Evolutionary conservation across 441 rosid species (phyloP).

Genomic region (Biscutella auriculata): DNA sequence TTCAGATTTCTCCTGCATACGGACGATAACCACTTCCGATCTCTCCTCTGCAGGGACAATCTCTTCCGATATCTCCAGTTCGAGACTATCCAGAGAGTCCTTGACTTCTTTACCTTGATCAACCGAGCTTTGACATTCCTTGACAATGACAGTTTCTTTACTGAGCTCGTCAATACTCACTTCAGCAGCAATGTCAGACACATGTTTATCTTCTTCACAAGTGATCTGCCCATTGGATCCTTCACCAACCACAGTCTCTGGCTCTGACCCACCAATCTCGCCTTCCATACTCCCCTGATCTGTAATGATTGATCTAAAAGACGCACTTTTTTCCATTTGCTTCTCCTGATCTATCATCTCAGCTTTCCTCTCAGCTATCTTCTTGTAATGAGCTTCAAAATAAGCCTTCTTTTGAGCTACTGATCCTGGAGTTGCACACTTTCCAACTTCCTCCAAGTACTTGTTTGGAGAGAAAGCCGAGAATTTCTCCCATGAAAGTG

Average conservation of each 20-base stretch:
- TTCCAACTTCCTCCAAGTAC: slow-evolving; percentile 92
- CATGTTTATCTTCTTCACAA: slow-evolving; percentile 33
- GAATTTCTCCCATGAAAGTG: slow-evolving; percentile 94
- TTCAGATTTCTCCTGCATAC: slow-evolving; percentile 1
- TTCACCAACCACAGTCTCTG: not conserved
- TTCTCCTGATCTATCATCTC: slow-evolving; percentile 64
- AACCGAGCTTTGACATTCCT: slow-evolving; percentile 26
- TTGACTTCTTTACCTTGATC: slow-evolving; percentile 27
- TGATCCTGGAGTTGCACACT: slow-evolving; percentile 92
- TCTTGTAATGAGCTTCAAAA: slow-evolving; percentile 93
- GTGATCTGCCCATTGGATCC: slow-evolving; percentile 14
- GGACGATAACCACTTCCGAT: slow-evolving; percentile 29
- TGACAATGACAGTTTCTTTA: slow-evolving; percentile 26
- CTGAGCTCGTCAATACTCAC: slow-evolving; percentile 17
- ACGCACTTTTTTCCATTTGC: slow-evolving; percentile 28
- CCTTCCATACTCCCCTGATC: slow-evolving; percentile 25
- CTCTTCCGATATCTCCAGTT: slow-evolving; percentile 25
- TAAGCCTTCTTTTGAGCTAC: slow-evolving; percentile 91
- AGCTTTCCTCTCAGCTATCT: slow-evolving; percentile 78
- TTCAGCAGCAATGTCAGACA: slow-evolving; percentile 24
- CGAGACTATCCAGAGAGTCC: slow-evolving; percentile 8
- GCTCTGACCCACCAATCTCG: slow-evolving; percentile 16
- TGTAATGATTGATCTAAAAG: slow-evolving; percentile 20
- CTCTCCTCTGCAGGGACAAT: slow-evolving; percentile 7
- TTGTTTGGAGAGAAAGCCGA: slow-evolving; percentile 89